Percentiles rank a stretch among this genome's conserved stretches.
Evolutionary conservation across 2,329 filamentous ascomycete species (phyloP).

Genomic region (Nemania serpens): DNA sequence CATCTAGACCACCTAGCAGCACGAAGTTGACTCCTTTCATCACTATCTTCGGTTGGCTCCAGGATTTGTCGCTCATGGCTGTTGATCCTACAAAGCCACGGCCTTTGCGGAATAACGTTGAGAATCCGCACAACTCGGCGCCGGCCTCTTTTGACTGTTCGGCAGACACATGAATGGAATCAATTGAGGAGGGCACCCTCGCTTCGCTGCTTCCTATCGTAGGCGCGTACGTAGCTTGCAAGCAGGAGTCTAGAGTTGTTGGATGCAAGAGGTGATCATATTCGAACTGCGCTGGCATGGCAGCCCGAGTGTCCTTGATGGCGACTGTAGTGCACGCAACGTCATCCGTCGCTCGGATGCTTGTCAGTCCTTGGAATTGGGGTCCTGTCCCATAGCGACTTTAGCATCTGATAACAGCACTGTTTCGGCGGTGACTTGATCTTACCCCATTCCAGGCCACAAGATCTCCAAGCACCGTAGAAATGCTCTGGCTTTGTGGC

Average conservation of each 20-base stretch:
- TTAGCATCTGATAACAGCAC: background rate
- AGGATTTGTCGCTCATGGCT: background rate
- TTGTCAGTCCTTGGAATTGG: constrained; percentile 2
- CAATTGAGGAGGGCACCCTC: background rate
- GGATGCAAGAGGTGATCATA: constrained; percentile 5
- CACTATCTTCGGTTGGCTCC: constrained; percentile 2
- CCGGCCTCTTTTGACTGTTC: background rate
- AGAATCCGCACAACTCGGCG: background rate
- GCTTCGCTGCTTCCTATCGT: background rate
- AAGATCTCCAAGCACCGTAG: constrained; percentile 1
- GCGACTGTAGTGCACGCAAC: background rate
- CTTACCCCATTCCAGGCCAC: constrained; percentile 4
- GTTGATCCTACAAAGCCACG: background rate
- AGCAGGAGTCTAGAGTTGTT: background rate
- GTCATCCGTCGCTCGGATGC: background rate
- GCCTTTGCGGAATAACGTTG: background rate
- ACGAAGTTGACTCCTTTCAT: constrained; percentile 3
- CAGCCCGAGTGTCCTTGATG: background rate
- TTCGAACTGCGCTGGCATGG: constrained; percentile 1
- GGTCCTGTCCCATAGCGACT: background rate
- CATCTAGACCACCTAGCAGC: background rate
- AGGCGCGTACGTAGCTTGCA: constrained; percentile 2
- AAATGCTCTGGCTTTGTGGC: background rate
- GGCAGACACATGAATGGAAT: background rate
- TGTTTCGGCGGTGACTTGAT: background rate